phyloP scores from a whole-genome alignment of 108 stramenopile species.

The Cyclotella atomus region DNA sequence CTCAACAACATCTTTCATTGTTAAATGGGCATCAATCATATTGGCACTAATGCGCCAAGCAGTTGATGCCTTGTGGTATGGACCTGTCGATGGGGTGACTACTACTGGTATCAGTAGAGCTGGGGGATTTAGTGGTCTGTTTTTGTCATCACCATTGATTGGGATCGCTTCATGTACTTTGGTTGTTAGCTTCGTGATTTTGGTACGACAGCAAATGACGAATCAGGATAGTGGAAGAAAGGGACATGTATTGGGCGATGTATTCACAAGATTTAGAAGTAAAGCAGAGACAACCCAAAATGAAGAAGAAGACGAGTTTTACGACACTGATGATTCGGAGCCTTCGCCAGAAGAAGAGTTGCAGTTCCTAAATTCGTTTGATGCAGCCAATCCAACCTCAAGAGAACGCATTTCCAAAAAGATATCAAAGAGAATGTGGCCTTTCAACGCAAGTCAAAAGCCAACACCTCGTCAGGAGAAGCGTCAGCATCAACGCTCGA shows the following conservation, averaged over 20 bases:
- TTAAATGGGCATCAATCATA: conserved; percentile 11
- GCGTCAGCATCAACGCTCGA: conserved; percentile 25
- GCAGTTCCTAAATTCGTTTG: conserved; percentile 30
- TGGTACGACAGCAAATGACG: not conserved
- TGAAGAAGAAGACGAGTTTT: conserved; percentile 14
- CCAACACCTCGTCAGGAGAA: not conserved
- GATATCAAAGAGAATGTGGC: not conserved
- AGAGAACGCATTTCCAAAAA: conserved; percentile 20
- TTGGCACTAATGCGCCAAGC: conserved; percentile 11
- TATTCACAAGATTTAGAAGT: too few relatives aligned
- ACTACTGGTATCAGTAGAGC: conserved; percentile 20
- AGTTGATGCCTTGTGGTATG: conserved; percentile 28
- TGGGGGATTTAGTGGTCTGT: conserved; percentile 17
- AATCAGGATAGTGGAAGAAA: too few relatives aligned
- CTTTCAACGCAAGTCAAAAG: not conserved
- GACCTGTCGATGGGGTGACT: conserved; percentile 33
- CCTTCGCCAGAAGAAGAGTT: conserved; percentile 37
- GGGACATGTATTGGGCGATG: too few relatives aligned
- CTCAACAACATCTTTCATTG: not conserved
- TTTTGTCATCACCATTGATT: not conserved
- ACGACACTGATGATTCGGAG: conserved; percentile 2
- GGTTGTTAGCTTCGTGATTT: not conserved
- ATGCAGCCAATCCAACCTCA: conserved; percentile 32
- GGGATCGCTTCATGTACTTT: not conserved
- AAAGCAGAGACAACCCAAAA: too few relatives aligned